These are phyloP conservation scores for Pouteria campechiana DNA, from an alignment of 179 eudicot species.

Conservation along the genomic window DNA sequence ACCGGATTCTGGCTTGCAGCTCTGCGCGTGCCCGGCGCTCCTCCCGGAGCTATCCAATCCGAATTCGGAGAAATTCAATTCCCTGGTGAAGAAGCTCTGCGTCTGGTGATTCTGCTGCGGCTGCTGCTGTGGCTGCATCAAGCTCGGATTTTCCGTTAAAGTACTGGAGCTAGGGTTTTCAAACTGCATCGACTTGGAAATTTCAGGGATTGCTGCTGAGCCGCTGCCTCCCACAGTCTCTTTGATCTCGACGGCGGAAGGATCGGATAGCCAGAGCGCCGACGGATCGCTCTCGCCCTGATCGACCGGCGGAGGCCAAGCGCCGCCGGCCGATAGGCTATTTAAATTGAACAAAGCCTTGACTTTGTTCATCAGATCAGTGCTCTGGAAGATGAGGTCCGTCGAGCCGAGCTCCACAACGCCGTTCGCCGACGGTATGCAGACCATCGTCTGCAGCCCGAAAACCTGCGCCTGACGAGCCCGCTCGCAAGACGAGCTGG, in stretches of 20 bases:
- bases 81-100: slow-evolving; percentile 21
- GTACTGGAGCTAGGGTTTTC: slow-evolving; percentile 15
- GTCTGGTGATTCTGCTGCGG: slow-evolving; percentile 4
- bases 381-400: slow-evolving; percentile 41
- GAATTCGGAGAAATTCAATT: slow-evolving; percentile 58
- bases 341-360: slow-evolving; percentile 39
- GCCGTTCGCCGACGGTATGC: slow-evolving; percentile 54
- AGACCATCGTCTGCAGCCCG: slow-evolving; percentile 68
- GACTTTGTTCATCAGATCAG: slow-evolving; percentile 51
- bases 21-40: slow-evolving; percentile 15
- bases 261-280: slow-evolving; percentile 57
- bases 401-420: slow-evolving; percentile 87
- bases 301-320: slow-evolving; percentile 2
- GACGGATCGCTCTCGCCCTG: slow-evolving; percentile 59
- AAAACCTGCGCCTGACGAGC: slow-evolving; percentile 47
- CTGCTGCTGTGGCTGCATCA: slow-evolving; percentile 5
- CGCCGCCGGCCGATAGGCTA: slow-evolving; percentile 2
- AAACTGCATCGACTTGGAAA: slow-evolving; percentile 6
- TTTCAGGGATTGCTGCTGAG: not conserved
- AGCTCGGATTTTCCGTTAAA: slow-evolving; percentile 17
- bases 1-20: slow-evolving; percentile 52
- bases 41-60: slow-evolving; percentile 18
- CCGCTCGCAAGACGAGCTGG: slow-evolving; percentile 43
- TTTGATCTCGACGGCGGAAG: slow-evolving; percentile 5
- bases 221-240: not conserved